Evolutionary conservation across 805 yeast genomes (phyloP).

Genomic region (Candida nitratophila): DNA sequence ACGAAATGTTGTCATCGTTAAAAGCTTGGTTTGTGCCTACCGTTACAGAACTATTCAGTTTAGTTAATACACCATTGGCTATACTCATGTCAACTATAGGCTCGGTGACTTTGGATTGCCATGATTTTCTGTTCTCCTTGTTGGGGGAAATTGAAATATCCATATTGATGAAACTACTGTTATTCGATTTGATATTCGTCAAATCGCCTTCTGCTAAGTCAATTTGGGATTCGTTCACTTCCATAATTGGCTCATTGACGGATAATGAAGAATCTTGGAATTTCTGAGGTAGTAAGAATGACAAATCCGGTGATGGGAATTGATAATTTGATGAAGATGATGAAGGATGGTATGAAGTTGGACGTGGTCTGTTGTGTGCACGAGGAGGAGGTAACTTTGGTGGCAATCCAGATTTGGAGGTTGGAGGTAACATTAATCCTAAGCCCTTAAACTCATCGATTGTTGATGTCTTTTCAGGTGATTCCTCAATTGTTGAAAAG

Average conservation of each 20-base stretch:
- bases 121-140: conserved; percentile 21
- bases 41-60: conserved; percentile 5
- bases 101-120: conserved; percentile 24
- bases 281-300: conserved; percentile 21
- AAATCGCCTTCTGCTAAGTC: background rate
- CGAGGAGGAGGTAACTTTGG: conserved; percentile 28
- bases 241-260: conserved; percentile 12
- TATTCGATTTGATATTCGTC: background rate
- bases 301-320: conserved; percentile 21
- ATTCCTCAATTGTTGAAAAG: conserved; percentile 39
- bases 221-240: conserved; percentile 4
- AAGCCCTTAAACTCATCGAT: background rate
- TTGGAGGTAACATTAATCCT: conserved; percentile 17
- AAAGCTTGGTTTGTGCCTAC: background rate
- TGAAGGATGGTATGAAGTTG: conserved; percentile 78
- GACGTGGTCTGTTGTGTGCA: conserved; percentile 58
- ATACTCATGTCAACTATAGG: conserved; percentile 25
- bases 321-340: conserved; percentile 25
- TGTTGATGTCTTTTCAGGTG: conserved; percentile 23
- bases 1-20: too few relatives aligned
- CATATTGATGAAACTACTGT: background rate
- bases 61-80: conserved; percentile 24
- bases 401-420: conserved; percentile 24
- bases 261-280: conserved; percentile 11
- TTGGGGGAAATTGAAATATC: conserved; percentile 15